A percentile compares a stretch with the other conserved stretches of the same genome.
Conservation (phyloP, 805 yeast species). For the Ogataea methylovora region DNA sequence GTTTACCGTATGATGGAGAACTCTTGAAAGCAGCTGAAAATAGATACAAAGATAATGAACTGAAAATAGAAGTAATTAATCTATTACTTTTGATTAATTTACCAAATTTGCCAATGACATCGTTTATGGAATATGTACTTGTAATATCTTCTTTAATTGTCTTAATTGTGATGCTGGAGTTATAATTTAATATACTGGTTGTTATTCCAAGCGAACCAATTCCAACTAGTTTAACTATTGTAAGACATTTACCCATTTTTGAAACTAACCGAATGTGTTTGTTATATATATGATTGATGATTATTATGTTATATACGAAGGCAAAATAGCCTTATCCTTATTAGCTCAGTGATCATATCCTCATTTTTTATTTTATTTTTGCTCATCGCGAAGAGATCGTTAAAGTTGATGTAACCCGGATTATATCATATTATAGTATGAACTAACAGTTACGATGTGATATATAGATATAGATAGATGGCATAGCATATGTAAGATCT, state of each 20-base stretch:
- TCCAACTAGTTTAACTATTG: slow-evolving; percentile 55
- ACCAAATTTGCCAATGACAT: not conserved
- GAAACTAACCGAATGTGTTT: no score
- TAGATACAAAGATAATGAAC: slow-evolving; percentile 40
- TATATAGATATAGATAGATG: no score
- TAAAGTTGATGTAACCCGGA: no score
- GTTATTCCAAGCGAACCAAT: slow-evolving; percentile 62
- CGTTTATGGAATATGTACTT: not conserved
- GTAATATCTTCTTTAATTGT: slow-evolving; percentile 1
- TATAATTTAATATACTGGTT: slow-evolving; percentile 41
- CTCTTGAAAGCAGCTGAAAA: slow-evolving; percentile 49
- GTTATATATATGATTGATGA: no score
- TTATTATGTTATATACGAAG: no score
- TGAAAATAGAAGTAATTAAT: slow-evolving; percentile 28
- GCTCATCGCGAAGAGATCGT: no score
- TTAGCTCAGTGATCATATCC: not conserved
- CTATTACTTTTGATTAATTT: not conserved
- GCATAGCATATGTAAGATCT: no score
- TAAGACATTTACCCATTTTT: slow-evolving; percentile 46
- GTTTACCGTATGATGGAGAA: slow-evolving; percentile 50
- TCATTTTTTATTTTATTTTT: not conserved
- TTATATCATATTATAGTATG: no score
- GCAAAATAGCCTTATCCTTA: no score
- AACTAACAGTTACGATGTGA: no score
- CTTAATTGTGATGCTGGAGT: slow-evolving; percentile 5